Percentiles rank a stretch among this genome's conserved stretches.
Conservation (phyloP, 768 basidiomycete genomes). For the Kondoa malvinella region DNA sequence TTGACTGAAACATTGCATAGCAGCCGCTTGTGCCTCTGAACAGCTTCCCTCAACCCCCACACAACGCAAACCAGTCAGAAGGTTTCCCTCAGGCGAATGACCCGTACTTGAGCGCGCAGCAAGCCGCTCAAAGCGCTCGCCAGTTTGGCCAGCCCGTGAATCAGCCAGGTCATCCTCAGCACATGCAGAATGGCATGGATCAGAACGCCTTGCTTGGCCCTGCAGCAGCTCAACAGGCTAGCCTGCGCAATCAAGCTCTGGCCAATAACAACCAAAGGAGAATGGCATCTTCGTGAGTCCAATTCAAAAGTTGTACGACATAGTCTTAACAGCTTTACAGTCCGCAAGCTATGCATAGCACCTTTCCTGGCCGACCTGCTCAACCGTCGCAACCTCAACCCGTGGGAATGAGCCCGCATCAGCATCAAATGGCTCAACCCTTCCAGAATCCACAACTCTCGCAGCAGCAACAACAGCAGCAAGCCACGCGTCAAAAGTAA, state of each 20-base stretch:
- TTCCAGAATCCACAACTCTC: too few species aligned
- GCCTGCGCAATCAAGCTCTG: neutral
- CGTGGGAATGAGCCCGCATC: too few species aligned
- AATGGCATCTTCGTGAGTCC: neutral
- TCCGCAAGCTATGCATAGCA: neutral
- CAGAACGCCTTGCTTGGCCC: neutral
- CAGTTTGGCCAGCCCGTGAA: too few species aligned
- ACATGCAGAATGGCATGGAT: neutral
- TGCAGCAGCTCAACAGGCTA: neutral
- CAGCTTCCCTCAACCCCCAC: too few species aligned
- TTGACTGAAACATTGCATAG: too few species aligned
- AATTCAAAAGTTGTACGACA: neutral
- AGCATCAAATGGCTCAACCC: too few species aligned
- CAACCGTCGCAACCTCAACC: neutral
- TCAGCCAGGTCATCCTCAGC: neutral
- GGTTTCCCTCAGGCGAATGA: neutral
- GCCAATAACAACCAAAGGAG: neutral
- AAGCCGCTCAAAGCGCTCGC: too few species aligned
- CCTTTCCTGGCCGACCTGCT: neutral
- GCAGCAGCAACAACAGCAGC: conserved; percentile 5
- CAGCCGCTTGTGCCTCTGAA: too few species aligned
- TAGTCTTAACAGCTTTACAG: neutral
- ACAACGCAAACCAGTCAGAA: too few species aligned
- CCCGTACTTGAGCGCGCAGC: neutral
- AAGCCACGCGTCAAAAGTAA: neutral